Percentiles rank a stretch among this genome's conserved stretches.
These are phyloP conservation scores for Monosporascus sp. DNA, from an alignment of 2,329 filamentous ascomycete species.

Conservation along the genomic window DNA sequence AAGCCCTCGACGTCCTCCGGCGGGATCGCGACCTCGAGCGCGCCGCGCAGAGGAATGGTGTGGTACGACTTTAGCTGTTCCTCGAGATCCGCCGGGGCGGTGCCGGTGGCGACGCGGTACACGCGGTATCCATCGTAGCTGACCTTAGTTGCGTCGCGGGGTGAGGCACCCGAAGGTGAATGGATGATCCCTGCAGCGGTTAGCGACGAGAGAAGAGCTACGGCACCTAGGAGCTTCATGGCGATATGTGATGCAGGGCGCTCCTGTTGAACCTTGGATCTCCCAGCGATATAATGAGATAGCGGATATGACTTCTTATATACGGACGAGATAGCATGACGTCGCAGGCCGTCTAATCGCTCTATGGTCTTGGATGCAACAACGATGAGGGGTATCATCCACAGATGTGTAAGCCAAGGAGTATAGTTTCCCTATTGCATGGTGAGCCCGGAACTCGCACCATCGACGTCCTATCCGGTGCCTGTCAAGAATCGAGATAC, in stretches of 20 bases:
- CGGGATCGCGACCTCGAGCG: neutral
- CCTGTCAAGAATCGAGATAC: neutral
- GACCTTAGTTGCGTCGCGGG: neutral
- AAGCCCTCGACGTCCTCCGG: neutral
- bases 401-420: neutral
- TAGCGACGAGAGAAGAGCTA: neutral
- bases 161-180: neutral
- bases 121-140: neutral
- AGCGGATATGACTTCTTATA: neutral
- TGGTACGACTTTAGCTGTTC: neutral
- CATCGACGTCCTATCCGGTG: neutral
- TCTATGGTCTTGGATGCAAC: neutral
- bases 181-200: neutral
- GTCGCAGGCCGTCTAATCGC: neutral
- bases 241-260: neutral
- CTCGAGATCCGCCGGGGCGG: neutral
- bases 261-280: neutral
- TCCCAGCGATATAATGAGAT: neutral
- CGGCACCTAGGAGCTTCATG: neutral
- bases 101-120: neutral
- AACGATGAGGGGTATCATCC: neutral
- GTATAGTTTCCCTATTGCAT: neutral
- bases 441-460: neutral
- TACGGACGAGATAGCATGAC: neutral
- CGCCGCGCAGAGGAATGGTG: neutral